Base-by-base conservation (phyloP, 371 early-diverging fungal genomes). In the Dichotomocladium elegans region DNA sequence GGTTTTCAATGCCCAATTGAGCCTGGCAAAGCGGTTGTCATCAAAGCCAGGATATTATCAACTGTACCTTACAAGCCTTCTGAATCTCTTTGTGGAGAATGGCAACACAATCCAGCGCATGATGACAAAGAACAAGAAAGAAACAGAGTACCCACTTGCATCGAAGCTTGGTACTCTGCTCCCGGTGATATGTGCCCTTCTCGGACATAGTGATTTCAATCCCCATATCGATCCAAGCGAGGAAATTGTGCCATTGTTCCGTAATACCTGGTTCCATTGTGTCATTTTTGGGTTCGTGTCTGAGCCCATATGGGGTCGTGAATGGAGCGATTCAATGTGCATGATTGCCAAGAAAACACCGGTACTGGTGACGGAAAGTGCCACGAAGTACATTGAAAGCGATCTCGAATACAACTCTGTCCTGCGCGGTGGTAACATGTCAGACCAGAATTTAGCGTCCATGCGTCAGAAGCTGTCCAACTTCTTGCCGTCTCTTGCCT, bases 231-330 rank as follows among this genome's bases (percentile, higher is more conserved):
- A 70, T 3, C 78, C 85, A 9, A 76, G 76, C 24, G 79, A 83
- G 17, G 93, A 91, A 40, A 70, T 82, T 2, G 79, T 82, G 0
- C 68, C 81, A 19, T 68, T 87, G 11, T 93, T 92, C 74, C 80
- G 96, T 27, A 92, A 92, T 60, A 77, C 88, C 17, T 97, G 98
- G 98, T 87, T 95, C 60, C 88, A 91, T 53, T 80, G 91, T 41
- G 85, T 93, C 1, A 61, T 91, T 3, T 86, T 82, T 63, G 88
- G 92, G 1, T 86, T 89, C 49, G 72, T 88, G 15, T 80, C 85
- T 8, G 88, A 91, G 41, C 80, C 87, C 2, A 72, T 80, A 3
- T 94, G 93, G 87, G 80, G 87, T n/a, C 79, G 79, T 5, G 86
- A 81, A 60, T 94, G 94, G 89, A 68, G 81, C 50, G 70, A 72